phyloP scores from a whole-genome alignment of 495 filamentous ascomycete species.

The Bacidia gigantensis region DNA sequence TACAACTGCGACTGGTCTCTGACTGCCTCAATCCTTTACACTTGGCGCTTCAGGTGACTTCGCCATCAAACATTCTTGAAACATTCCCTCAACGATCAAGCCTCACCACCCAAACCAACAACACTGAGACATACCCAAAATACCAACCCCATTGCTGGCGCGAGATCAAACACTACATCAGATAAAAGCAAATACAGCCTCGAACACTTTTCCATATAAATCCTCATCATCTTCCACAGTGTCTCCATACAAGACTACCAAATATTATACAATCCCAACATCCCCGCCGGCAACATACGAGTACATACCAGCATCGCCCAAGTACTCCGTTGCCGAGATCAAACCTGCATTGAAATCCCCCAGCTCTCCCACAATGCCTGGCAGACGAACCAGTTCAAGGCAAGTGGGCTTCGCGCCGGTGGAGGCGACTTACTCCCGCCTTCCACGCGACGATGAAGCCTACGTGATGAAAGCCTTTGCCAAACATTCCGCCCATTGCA shows the following conservation, averaged over 20 bases:
- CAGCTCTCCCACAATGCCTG: constrained; percentile 8
- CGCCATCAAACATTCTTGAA: background rate
- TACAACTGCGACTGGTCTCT: background rate
- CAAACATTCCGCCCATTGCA: constrained; percentile 31
- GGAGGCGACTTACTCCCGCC: constrained; percentile 22
- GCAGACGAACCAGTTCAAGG: constrained; percentile 5
- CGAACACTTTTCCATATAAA: constrained; percentile 3
- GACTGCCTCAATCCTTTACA: background rate
- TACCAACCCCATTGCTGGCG: background rate
- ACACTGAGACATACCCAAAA: background rate
- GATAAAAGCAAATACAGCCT: background rate
- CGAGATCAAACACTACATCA: constrained; percentile 1
- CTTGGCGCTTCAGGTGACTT: background rate
- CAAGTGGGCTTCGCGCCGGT: constrained; percentile 16
- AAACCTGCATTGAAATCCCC: background rate
- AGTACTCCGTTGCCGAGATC: background rate
- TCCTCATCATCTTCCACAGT: constrained; percentile 6
- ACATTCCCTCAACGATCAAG: background rate
- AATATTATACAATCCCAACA: constrained; percentile 9
- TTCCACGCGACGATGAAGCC: constrained; percentile 32
- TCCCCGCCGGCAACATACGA: background rate
- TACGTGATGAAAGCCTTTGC: constrained; percentile 29
- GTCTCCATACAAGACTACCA: constrained; percentile 7
- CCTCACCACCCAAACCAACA: background rate
- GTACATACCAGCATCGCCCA: background rate